Conservation (phyloP, 768 basidiomycete genomes). For the Amanita pseudoporphyria region DNA sequence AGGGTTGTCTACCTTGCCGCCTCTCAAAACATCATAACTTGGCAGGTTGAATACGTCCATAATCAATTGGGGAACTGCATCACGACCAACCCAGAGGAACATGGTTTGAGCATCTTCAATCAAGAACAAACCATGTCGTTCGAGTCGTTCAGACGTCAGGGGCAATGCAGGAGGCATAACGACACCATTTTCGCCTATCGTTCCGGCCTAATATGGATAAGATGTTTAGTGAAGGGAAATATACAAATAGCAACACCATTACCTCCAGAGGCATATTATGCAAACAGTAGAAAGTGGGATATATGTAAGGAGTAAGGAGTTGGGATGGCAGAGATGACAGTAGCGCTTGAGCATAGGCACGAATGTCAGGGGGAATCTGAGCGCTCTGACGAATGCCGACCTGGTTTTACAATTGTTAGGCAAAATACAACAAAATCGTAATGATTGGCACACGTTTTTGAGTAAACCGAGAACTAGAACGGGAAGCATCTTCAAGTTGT, state of each 20-base stretch:
- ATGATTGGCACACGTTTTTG: conserved; percentile 66
- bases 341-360: conserved; percentile 90
- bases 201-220: conserved; percentile 55
- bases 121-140: conserved; percentile 90
- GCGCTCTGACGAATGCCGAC: conserved; percentile 93
- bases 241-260: conserved; percentile 11
- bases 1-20: conserved; percentile 66
- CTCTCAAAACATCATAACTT: conserved; percentile 79
- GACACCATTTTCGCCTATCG: conserved; percentile 81
- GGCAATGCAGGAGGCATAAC: conserved; percentile 84
- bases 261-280: conserved; percentile 96
- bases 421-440: not conserved
- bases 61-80: conserved; percentile 92
- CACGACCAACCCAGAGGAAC: conserved; percentile 97
- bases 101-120: conserved; percentile 98
- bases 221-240: conserved; percentile 7
- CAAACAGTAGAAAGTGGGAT: conserved; percentile 91
- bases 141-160: conserved; percentile 89
- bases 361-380: conserved; percentile 93
- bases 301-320: conserved; percentile 85
- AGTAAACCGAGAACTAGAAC: conserved; percentile 81
- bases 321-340: conserved; percentile 89
- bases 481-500: conserved; percentile 93
- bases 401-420: conserved; percentile 26
- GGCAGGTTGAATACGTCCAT: conserved; percentile 91